These are phyloP conservation scores for Apiospora saccharicola DNA, from an alignment of 2,329 filamentous ascomycete species.

Conservation along the genomic window DNA sequence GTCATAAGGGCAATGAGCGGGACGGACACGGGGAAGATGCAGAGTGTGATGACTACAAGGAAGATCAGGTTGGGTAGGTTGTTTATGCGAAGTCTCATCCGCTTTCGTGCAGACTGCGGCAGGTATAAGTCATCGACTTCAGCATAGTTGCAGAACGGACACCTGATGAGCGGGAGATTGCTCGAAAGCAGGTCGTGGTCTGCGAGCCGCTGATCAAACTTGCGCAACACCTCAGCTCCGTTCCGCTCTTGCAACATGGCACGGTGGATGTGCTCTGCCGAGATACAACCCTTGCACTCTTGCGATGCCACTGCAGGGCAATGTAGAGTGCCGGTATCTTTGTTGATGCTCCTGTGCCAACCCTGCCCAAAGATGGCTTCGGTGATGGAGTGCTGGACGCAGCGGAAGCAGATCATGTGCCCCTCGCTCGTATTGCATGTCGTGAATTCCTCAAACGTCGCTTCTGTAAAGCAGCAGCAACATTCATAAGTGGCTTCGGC, in stretches of 20 bases:
- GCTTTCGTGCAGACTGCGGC: constrained; percentile 56
- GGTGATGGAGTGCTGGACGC: constrained; percentile 80
- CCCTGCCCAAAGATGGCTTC: constrained; percentile 94
- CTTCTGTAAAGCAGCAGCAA: constrained; percentile 77
- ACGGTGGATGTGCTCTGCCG: constrained; percentile 71
- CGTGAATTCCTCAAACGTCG: constrained; percentile 76
- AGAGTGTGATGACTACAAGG: neutral
- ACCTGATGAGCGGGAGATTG: constrained; percentile 78
- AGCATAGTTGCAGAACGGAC: constrained; percentile 91
- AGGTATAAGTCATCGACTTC: constrained; percentile 83
- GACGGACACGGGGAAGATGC: constrained; percentile 40
- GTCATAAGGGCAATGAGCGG: constrained; percentile 58
- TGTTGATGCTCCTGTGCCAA: constrained; percentile 82
- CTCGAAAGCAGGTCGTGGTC: constrained; percentile 79
- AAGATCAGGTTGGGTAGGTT: constrained; percentile 52
- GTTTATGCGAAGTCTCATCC: constrained; percentile 64
- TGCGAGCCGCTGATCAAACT: constrained; percentile 80
- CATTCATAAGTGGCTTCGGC: constrained; percentile 71
- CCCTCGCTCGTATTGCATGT: constrained; percentile 71
- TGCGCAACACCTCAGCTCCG: constrained; percentile 74
- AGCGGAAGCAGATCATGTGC: constrained; percentile 82
- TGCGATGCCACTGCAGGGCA: constrained; percentile 80
- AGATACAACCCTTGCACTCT: constrained; percentile 79
- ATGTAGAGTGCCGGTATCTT: constrained; percentile 74
- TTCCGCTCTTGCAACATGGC: constrained; percentile 75